Percentiles rank a stretch among this genome's conserved stretches.
These are phyloP conservation scores for Candida mattraensis DNA, from an alignment of 805 yeast species.

Conservation along the genomic window DNA sequence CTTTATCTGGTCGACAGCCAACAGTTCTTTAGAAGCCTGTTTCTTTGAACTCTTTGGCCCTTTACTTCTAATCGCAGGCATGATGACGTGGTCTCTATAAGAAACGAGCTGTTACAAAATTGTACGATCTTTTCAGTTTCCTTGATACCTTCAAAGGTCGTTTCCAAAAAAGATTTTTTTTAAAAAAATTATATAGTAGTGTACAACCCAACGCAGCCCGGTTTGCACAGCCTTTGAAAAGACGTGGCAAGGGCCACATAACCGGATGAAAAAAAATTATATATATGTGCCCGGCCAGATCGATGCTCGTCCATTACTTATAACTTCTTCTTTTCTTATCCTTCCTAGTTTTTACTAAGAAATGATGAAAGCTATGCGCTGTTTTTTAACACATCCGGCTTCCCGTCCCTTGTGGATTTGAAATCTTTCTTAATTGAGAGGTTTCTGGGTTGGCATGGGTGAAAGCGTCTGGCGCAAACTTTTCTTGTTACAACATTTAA, in stretches of 20 bases:
- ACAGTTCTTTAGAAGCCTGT: background rate
- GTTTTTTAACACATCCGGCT: constrained; percentile 36
- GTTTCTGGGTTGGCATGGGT: constrained; percentile 30
- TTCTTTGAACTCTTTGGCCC: background rate
- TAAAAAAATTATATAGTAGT: constrained; percentile 4
- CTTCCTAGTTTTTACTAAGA: constrained; percentile 66
- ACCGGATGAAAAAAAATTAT: no score
- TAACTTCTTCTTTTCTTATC: constrained; percentile 41
- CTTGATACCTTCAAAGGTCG: no score
- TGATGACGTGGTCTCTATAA: background rate
- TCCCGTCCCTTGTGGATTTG: constrained; percentile 26
- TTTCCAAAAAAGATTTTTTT: constrained; percentile 7
- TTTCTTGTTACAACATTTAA: constrained; percentile 33
- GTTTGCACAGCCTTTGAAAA: no score
- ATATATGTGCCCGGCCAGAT: no score
- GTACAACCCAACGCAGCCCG: no score
- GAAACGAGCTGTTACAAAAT: no score
- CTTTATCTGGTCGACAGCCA: constrained; percentile 28
- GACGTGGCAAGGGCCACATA: no score
- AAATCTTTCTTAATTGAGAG: constrained; percentile 16
- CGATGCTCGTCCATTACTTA: constrained; percentile 1
- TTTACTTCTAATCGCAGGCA: constrained; percentile 8
- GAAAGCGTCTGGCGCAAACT: constrained; percentile 37
- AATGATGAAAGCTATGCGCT: constrained; percentile 64
- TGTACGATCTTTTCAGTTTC: no score